Conservation (phyloP, 2,329 filamentous ascomycete species). For the Hymenoscyphus scutula region DNA sequence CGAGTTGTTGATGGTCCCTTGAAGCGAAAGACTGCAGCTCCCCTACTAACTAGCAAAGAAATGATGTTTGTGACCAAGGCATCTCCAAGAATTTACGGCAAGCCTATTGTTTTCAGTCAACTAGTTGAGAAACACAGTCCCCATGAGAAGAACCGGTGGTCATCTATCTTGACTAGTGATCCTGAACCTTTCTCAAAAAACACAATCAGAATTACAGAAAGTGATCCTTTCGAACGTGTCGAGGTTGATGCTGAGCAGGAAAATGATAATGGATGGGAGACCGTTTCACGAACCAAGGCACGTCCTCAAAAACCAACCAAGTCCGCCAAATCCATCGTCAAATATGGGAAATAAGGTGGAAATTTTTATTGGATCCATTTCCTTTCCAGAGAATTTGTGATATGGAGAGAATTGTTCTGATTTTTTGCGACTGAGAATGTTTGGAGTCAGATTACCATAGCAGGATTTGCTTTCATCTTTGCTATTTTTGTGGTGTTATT, state of each 20-base stretch:
- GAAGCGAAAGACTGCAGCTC: not conserved
- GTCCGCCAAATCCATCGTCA: not conserved
- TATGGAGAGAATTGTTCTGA: conserved; percentile 1
- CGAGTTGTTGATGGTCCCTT: not conserved
- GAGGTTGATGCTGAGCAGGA: not conserved
- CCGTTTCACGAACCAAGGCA: not conserved
- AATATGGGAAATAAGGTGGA: not conserved
- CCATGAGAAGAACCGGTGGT: not conserved
- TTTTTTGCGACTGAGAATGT: conserved; percentile 2
- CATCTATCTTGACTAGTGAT: not conserved
- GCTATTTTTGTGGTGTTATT: not conserved
- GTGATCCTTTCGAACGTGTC: not conserved
- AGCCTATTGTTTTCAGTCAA: conserved; percentile 3
- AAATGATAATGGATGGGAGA: not conserved
- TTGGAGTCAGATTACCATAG: not conserved
- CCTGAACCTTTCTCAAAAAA: not conserved
- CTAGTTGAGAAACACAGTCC: not conserved
- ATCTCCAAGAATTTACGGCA: not conserved
- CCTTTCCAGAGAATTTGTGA: not conserved
- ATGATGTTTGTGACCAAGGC: not conserved
- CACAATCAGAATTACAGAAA: not conserved
- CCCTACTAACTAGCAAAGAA: not conserved
- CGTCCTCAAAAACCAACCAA: not conserved
- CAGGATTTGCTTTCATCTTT: conserved; percentile 6
- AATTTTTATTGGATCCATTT: not conserved